Evolutionary conservation across 768 basidiomycete species (phyloP).

Genomic region (Tricholoma sp.): DNA sequence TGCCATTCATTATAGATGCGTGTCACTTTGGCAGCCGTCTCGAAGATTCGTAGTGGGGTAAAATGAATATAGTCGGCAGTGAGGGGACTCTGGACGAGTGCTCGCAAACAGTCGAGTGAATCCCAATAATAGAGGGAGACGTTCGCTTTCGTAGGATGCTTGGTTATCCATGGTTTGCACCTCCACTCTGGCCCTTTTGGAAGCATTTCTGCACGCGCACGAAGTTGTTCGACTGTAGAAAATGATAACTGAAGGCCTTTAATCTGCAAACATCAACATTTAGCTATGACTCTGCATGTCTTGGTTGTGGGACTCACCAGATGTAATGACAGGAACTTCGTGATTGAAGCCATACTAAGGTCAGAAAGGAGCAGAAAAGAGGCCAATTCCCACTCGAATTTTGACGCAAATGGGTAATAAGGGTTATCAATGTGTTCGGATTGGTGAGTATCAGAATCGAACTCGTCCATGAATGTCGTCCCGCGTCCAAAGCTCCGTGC

Average conservation of each 20-base stretch:
- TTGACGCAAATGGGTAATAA: slow-evolving; percentile 10
- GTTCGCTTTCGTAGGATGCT: neutral
- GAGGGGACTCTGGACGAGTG: slow-evolving; percentile 20
- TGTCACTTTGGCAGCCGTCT: slow-evolving; percentile 4
- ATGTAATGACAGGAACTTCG: slow-evolving; percentile 21
- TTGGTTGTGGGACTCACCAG: slow-evolving; percentile 12
- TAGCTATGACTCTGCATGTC: neutral
- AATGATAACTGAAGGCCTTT: slow-evolving; percentile 12
- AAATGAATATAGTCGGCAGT: slow-evolving; percentile 20
- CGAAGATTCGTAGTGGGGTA: slow-evolving; percentile 11
- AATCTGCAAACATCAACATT: slow-evolving; percentile 3
- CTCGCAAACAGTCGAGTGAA: slow-evolving; percentile 21
- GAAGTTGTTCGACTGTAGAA: neutral
- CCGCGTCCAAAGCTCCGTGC: too few species aligned
- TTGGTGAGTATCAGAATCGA: too few species aligned
- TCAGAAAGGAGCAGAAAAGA: slow-evolving; percentile 20
- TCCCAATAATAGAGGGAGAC: neutral
- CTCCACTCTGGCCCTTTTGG: neutral
- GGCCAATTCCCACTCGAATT: slow-evolving; percentile 28
- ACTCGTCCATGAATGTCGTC: too few species aligned
- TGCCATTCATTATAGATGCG: neutral
- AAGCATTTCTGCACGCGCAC: neutral
- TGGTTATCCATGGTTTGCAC: neutral
- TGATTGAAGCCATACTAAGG: slow-evolving; percentile 23
- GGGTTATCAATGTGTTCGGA: too few species aligned